phyloP scores from a whole-genome alignment of 1,284 basidiomycete species.

The Cutaneotrichosporon sp. region DNA sequence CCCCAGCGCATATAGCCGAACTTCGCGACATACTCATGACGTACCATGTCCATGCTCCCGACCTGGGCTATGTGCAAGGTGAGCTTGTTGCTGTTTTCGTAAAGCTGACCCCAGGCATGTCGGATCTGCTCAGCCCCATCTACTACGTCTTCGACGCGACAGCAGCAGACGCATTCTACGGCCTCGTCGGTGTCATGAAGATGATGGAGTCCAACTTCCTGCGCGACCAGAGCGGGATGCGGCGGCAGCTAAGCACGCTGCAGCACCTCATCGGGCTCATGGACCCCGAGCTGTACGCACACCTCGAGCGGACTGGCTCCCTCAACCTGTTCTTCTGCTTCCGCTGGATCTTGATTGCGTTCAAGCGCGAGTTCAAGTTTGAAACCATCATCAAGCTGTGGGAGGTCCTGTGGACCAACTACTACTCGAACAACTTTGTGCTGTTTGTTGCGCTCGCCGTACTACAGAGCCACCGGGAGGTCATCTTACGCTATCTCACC shows the following conservation, averaged over 20 bases:
- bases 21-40: constrained; percentile 67
- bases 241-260: constrained; percentile 78
- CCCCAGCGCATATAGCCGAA: constrained; percentile 43
- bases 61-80: constrained; percentile 58
- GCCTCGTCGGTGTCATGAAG: constrained; percentile 89
- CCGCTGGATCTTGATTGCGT: constrained; percentile 70
- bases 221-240: constrained; percentile 97
- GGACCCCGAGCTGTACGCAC: constrained; percentile 87
- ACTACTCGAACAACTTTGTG: constrained; percentile 81
- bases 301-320: constrained; percentile 80
- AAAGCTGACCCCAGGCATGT: constrained; percentile 77
- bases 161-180: constrained; percentile 90
- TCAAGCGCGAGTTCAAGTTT: constrained; percentile 94
- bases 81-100: constrained; percentile 3
- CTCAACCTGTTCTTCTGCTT: constrained; percentile 98
- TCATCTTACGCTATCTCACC: constrained; percentile 85
- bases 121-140: constrained; percentile 86
- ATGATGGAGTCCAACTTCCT: constrained; percentile 93
- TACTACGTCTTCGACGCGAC: constrained; percentile 87
- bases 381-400: constrained; percentile 81
- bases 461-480: constrained; percentile 86
- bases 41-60: constrained; percentile 85
- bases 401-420: constrained; percentile 93
- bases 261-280: constrained; percentile 87
- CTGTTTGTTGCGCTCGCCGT: constrained; percentile 91